phyloP scores from a whole-genome alignment of 1,284 basidiomycete genomes.

The Cutaneotrichosporon sp. region DNA sequence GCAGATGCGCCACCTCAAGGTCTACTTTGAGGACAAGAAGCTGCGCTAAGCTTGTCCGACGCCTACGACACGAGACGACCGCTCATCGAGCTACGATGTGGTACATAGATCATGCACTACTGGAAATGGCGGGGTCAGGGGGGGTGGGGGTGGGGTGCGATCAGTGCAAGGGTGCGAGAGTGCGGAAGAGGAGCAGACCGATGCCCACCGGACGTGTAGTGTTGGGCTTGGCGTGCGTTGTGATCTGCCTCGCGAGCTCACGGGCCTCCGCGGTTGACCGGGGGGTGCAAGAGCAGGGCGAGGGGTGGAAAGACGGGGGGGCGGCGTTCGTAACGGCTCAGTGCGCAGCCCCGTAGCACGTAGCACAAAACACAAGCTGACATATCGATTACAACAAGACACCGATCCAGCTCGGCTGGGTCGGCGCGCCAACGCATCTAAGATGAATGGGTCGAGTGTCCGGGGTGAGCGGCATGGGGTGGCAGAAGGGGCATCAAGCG shows the following conservation, averaged over 20 bases:
- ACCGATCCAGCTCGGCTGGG: not conserved
- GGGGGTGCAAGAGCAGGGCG: too few species aligned
- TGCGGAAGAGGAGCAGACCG: too few species aligned
- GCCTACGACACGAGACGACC: not conserved
- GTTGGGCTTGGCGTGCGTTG: not conserved
- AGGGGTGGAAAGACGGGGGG: too few species aligned
- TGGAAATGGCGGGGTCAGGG: not conserved
- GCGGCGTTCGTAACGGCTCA: too few species aligned
- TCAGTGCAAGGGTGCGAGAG: too few species aligned
- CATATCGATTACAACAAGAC: not conserved
- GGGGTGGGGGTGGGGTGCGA: too few species aligned
- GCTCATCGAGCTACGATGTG: not conserved
- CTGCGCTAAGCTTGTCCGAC: slow-evolving; percentile 61
- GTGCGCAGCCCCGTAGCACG: not conserved
- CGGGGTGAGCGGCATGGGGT: not conserved
- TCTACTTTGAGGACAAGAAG: slow-evolving; percentile 87
- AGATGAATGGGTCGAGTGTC: not conserved
- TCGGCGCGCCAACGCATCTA: not conserved
- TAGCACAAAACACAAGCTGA: not conserved
- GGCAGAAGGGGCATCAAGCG: not conserved
- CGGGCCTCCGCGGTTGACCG: too few species aligned
- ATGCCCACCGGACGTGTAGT: not conserved
- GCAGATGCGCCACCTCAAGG: slow-evolving; percentile 88
- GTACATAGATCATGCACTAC: not conserved
- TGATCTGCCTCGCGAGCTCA: too few species aligned